A percentile compares a stretch with the other conserved stretches of the same genome.
phyloP scores from a whole-genome alignment of 116 monocot species.

The Papilionanthe hybrid region DNA sequence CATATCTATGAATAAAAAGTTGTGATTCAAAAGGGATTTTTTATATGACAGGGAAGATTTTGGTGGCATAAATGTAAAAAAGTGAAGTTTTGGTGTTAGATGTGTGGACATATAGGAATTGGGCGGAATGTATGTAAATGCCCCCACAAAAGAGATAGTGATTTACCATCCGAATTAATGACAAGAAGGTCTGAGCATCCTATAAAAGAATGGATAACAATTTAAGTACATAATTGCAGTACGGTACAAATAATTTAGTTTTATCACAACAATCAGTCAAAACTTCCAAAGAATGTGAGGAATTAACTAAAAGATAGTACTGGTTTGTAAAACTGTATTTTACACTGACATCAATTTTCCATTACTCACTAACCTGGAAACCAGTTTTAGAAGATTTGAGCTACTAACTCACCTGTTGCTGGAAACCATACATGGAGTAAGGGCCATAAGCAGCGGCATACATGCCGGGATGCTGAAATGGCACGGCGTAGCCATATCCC shows the following conservation, averaged over 20 bases:
- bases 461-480: slow-evolving; percentile 28
- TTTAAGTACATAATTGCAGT: not conserved
- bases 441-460: slow-evolving; percentile 33
- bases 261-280: slow-evolving; percentile 3
- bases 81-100: no score
- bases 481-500: slow-evolving; percentile 32
- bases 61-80: no score
- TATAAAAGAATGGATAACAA: slow-evolving; percentile 6
- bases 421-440: slow-evolving; percentile 35
- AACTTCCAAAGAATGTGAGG: slow-evolving; percentile 7
- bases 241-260: slow-evolving; percentile 8
- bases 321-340: not conserved
- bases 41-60: no score
- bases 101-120: no score
- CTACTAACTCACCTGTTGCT: slow-evolving; percentile 28
- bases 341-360: slow-evolving; percentile 1
- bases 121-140: no score
- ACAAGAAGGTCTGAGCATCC: not conserved
- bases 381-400: not conserved
- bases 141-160: no score
- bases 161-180: not conserved
- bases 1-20: no score
- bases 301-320: not conserved
- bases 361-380: not conserved
- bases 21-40: no score